Evolutionary conservation across 257 asterid species (phyloP).

Genomic region (Solanum paucissectum): DNA sequence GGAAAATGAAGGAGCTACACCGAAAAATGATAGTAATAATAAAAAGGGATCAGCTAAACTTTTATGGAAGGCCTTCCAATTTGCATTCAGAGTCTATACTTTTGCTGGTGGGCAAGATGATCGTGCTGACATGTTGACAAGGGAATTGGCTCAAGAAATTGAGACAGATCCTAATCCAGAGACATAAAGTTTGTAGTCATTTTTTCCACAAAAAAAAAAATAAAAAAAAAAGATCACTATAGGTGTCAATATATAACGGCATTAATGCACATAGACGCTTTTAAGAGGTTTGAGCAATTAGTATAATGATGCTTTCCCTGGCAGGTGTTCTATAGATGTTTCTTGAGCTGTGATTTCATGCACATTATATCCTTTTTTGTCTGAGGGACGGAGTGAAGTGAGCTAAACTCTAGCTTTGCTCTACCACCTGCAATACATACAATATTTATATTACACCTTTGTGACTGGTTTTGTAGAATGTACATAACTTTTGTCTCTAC

Average conservation of each 20-base stretch:
- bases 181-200: background rate
- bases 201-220: background rate
- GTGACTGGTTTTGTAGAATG: slow-evolving; percentile 9
- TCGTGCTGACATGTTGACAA: slow-evolving; percentile 67
- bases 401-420: slow-evolving; percentile 6
- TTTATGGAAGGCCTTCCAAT: slow-evolving; percentile 85
- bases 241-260: background rate
- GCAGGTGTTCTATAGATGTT: background rate
- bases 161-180: slow-evolving; percentile 37
- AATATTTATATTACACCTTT: background rate
- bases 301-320: background rate
- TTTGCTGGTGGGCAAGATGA: slow-evolving; percentile 93
- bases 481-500: background rate
- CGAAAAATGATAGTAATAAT: slow-evolving; percentile 9
- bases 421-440: background rate
- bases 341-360: background rate
- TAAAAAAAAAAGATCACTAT: background rate
- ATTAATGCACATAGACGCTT: background rate
- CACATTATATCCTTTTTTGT: background rate
- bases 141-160: slow-evolving; percentile 68
- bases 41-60: slow-evolving; percentile 45
- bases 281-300: background rate
- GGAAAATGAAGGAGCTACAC: slow-evolving; percentile 12
- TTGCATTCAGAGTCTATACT: slow-evolving; percentile 70
- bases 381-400: background rate